Conservation (phyloP, 1,284 basidiomycete species). For the Agaricales sp. region DNA sequence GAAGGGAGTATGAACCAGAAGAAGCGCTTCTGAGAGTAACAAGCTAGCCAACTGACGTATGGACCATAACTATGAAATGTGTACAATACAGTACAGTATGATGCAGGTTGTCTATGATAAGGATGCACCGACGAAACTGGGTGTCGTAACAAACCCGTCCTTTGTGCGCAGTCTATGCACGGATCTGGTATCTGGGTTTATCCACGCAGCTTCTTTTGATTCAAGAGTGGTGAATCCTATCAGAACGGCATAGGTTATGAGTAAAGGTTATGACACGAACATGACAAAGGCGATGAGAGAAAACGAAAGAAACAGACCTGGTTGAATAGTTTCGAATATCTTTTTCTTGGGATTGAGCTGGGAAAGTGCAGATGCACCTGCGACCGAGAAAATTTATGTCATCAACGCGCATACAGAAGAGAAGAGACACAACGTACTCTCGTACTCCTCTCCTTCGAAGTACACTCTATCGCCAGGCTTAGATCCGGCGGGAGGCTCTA, state of each 20-base stretch:
- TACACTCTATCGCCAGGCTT: conserved; percentile 88
- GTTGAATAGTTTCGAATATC: conserved; percentile 92
- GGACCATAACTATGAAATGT: no score
- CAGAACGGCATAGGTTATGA: conserved; percentile 6
- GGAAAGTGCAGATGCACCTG: conserved; percentile 62
- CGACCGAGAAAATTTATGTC: conserved; percentile 1
- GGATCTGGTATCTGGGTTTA: conserved; percentile 74
- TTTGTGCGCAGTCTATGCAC: conserved; percentile 81
- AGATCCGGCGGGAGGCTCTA: conserved; percentile 78
- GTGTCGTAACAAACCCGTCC: conserved; percentile 74
- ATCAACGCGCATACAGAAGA: conserved; percentile 4
- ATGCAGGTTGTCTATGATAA: conserved; percentile 77
- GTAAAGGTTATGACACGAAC: not conserved
- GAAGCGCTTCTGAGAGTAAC: no score
- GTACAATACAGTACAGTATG: no score
- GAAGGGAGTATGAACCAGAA: no score
- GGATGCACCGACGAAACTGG: conserved; percentile 77
- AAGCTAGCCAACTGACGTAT: no score
- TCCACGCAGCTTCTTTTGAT: conserved; percentile 82
- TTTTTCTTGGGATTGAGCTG: conserved; percentile 97
- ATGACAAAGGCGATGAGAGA: no score
- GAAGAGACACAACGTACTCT: conserved; percentile 64
- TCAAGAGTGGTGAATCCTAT: conserved; percentile 82
- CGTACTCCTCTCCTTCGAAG: conserved; percentile 83
- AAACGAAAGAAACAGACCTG: conserved; percentile 51